phyloP scores from a whole-genome alignment of 192 early-diverging fungal genomes.

The Pecoramyces ruminantium region DNA sequence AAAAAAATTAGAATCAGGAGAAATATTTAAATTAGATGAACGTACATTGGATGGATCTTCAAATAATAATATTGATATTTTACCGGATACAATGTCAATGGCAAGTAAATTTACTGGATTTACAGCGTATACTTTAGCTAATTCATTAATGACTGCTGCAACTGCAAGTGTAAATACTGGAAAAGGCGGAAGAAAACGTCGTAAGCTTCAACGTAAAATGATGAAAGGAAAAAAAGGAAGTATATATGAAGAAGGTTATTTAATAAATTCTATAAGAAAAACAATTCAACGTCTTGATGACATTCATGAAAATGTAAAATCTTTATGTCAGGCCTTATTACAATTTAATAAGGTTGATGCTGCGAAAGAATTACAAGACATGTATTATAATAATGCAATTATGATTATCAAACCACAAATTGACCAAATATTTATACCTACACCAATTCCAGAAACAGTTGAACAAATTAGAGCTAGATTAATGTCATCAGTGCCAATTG shows the following conservation, averaged over 20 bases:
- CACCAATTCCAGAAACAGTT: not conserved
- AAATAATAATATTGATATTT: slow-evolving; percentile 68
- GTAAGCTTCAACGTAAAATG: slow-evolving; percentile 56
- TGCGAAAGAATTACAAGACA: not conserved
- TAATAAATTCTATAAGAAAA: slow-evolving; percentile 52
- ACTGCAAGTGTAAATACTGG: slow-evolving; percentile 17
- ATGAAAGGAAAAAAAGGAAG: slow-evolving; percentile 78
- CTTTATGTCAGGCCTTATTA: not conserved
- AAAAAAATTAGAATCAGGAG: not conserved
- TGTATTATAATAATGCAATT: not conserved
- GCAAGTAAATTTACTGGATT: slow-evolving; percentile 69
- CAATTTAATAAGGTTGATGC: not conserved
- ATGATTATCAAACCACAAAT: not conserved
- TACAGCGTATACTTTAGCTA: slow-evolving; percentile 41
- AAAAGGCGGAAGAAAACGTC: slow-evolving; percentile 23
- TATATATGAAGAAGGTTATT: slow-evolving; percentile 77
- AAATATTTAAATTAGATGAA: not conserved
- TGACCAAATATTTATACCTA: not conserved
- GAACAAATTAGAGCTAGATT: not conserved
- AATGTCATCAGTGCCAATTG: not conserved
- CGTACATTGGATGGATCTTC: not conserved
- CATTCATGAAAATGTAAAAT: slow-evolving; percentile 8
- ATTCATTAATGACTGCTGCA: slow-evolving; percentile 11
- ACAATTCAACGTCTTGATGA: slow-evolving; percentile 32
- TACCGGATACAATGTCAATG: slow-evolving; percentile 92